Evolutionary conservation across 164 flowering plant genomes (phyloP).

Genomic region (Pachysandra terminalis): DNA sequence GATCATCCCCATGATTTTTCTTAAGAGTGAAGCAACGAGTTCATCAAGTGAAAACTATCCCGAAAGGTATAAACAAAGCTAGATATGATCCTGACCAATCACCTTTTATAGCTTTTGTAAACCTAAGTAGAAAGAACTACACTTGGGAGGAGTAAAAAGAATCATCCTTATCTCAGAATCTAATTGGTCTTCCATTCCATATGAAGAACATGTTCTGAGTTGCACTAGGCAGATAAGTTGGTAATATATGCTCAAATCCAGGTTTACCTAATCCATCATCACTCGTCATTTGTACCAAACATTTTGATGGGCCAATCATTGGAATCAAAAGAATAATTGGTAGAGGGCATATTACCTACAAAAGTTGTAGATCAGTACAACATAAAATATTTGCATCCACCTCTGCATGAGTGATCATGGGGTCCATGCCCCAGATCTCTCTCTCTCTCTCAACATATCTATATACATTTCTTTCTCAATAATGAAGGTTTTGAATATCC

Average conservation of each 20-base stretch:
- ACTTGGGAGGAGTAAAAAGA: background rate
- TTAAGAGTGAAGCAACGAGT: slow-evolving; percentile 6
- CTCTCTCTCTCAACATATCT: slow-evolving; percentile 9
- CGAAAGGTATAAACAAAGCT: background rate
- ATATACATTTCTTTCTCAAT: background rate
- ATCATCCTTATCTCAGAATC: background rate
- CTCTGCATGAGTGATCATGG: slow-evolving; percentile 14
- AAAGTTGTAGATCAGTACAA: slow-evolving; percentile 18
- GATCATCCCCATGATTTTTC: background rate
- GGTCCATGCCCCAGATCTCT: slow-evolving; percentile 18
- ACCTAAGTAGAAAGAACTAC: background rate
- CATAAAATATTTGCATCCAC: slow-evolving; percentile 19
- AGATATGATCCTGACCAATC: background rate
- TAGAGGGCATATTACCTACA: slow-evolving; percentile 10
- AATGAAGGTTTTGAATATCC: slow-evolving; percentile 14
- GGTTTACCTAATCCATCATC: slow-evolving; percentile 10
- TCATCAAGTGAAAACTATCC: background rate
- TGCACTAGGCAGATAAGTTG: background rate
- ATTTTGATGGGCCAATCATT: slow-evolving; percentile 16
- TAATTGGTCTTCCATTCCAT: no score
- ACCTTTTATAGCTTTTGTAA: background rate
- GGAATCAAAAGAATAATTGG: slow-evolving; percentile 15
- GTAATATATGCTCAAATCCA: background rate
- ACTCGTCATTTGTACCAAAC: background rate
- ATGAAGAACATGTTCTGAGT: background rate